phyloP scores from a whole-genome alignment of 306 rosid species.

The Casuarina glauca region DNA sequence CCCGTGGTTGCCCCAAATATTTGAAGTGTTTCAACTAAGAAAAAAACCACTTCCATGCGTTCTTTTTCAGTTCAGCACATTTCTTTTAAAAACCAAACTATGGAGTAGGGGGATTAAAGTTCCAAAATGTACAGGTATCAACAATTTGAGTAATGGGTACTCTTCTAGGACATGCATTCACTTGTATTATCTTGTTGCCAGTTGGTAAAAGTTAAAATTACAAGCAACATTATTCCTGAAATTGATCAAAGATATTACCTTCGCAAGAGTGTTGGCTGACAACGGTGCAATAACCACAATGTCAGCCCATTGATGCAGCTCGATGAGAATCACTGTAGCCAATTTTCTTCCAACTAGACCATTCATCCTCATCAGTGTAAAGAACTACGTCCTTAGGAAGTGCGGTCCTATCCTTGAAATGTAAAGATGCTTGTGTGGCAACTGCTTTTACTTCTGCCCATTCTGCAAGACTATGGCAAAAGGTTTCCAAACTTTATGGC shows the following conservation, averaged over 20 bases:
- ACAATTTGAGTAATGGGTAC: background rate
- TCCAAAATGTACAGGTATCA: background rate
- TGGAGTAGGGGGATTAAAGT: background rate
- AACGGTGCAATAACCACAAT: constrained; percentile 83
- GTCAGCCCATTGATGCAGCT: constrained; percentile 86
- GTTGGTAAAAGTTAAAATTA: background rate
- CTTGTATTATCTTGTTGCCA: background rate
- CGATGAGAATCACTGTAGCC: constrained; percentile 71
- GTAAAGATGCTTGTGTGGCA: constrained; percentile 55
- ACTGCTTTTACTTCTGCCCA: constrained; percentile 84
- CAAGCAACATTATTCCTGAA: constrained; percentile 11
- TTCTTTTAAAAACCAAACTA: background rate
- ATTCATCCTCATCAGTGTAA: constrained; percentile 62
- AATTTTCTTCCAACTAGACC: constrained; percentile 61
- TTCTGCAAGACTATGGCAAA: constrained; percentile 49
- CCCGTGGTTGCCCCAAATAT: background rate
- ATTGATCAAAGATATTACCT: constrained; percentile 53
- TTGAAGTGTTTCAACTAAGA: background rate
- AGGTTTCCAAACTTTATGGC: constrained; percentile 60
- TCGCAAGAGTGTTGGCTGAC: constrained; percentile 84
- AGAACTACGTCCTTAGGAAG: constrained; percentile 43
- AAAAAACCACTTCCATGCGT: background rate
- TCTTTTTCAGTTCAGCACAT: background rate
- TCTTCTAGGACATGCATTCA: background rate
- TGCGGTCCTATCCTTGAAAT: constrained; percentile 52